Conservation (phyloP, 805 yeast species). For the Saccharomycopsis sp. region DNA sequence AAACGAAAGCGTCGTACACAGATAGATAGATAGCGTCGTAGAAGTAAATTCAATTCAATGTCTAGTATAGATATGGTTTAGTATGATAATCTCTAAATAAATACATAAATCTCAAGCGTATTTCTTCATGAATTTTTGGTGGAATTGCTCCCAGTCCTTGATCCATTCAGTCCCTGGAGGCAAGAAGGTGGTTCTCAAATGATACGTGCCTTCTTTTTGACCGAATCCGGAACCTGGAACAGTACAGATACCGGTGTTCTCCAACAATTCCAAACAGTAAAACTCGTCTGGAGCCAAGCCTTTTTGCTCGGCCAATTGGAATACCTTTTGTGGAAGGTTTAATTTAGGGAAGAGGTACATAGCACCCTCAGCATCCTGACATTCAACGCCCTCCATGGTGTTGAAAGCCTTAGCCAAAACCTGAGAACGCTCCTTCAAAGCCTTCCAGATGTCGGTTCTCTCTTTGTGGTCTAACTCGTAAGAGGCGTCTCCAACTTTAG, state of each 20-base stretch:
- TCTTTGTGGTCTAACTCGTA: constrained; percentile 62
- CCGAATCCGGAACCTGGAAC: constrained; percentile 98
- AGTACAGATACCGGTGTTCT: constrained; percentile 89
- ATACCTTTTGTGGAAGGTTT: constrained; percentile 56
- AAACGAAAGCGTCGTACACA: too few relatives aligned
- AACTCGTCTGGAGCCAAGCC: constrained; percentile 74
- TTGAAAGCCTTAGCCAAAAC: constrained; percentile 64
- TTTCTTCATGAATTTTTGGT: constrained; percentile 56
- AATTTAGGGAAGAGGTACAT: constrained; percentile 92
- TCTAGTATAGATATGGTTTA: too few relatives aligned
- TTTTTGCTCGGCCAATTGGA: constrained; percentile 48
- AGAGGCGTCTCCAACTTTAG: constrained; percentile 68
- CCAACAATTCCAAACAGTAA: constrained; percentile 79
- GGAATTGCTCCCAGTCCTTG: constrained; percentile 71
- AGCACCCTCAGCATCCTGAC: constrained; percentile 93
- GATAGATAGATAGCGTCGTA: too few relatives aligned
- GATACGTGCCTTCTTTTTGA: constrained; percentile 82
- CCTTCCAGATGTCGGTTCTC: constrained; percentile 50
- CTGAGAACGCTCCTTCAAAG: constrained; percentile 57
- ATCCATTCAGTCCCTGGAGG: constrained; percentile 95
- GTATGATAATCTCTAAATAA: too few relatives aligned
- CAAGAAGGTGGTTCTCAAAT: constrained; percentile 91
- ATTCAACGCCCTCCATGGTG: constrained; percentile 71
- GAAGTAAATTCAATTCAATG: too few relatives aligned
- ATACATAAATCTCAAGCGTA: constrained; percentile 30